A percentile compares a stretch with the other conserved stretches of the same genome.
Evolutionary conservation across 2,329 filamentous ascomycete genomes (phyloP).

Genomic region (Fusarium begoniae): DNA sequence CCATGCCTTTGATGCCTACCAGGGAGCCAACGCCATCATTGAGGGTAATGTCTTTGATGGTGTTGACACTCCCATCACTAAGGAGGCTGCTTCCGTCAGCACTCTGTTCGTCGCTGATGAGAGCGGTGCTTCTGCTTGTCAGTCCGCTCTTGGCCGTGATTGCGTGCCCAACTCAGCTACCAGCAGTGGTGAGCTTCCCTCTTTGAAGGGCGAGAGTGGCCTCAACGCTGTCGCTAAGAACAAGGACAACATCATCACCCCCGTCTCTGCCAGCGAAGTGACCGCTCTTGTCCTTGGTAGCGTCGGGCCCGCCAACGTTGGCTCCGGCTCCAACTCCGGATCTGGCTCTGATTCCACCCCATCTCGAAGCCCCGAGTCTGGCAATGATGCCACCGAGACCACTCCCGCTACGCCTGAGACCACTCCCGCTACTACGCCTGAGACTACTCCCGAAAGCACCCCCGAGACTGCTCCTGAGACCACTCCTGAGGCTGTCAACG

Average conservation of each 20-base stretch:
- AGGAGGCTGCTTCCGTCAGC: conserved; percentile 31
- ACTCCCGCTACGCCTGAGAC: neutral
- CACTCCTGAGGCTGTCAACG: neutral
- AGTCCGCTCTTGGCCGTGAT: conserved; percentile 35
- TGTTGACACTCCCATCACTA: conserved; percentile 47
- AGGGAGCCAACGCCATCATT: conserved; percentile 37
- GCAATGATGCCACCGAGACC: neutral
- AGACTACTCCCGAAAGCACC: neutral
- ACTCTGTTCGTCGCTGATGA: conserved; percentile 35
- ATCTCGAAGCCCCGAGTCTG: neutral
- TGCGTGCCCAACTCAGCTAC: conserved; percentile 35
- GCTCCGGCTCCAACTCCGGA: conserved; percentile 30
- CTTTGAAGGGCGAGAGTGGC: conserved; percentile 30
- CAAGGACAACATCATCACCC: conserved; percentile 36
- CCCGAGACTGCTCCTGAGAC: neutral
- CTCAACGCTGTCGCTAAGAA: conserved; percentile 22
- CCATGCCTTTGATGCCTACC: conserved; percentile 63
- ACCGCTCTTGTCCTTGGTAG: conserved; percentile 33
- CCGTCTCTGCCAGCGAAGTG: conserved; percentile 40
- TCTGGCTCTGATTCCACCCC: conserved; percentile 23
- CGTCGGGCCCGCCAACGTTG: conserved; percentile 41
- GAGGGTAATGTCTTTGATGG: conserved; percentile 44
- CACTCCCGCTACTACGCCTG: neutral
- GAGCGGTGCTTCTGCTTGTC: conserved; percentile 25
- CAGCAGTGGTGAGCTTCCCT: conserved; percentile 37